These are phyloP conservation scores for Infundibulicybe gibba DNA, from an alignment of 768 basidiomycete genomes.

Conservation along the genomic window DNA sequence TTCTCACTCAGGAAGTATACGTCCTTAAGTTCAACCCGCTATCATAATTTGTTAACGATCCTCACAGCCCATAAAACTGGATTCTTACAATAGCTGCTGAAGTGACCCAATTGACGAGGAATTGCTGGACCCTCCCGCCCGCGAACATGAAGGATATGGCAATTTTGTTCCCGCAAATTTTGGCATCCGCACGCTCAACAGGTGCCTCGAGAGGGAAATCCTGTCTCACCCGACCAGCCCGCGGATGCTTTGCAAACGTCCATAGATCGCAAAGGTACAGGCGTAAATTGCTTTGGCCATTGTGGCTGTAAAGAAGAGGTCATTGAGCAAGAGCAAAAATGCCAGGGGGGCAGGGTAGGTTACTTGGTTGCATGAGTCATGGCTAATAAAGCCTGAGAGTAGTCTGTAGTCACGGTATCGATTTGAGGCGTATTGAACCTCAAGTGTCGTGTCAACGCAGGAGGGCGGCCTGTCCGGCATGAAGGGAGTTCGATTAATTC, in stretches of 20 bases:
- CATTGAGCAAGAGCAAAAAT: neutral
- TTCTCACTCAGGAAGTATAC: constrained; percentile 42
- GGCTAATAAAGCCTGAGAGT: constrained; percentile 40
- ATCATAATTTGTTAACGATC: constrained; percentile 3
- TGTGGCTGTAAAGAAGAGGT: constrained; percentile 22
- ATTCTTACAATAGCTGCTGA: constrained; percentile 40
- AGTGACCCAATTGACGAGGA: constrained; percentile 48
- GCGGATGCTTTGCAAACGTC: constrained; percentile 52
- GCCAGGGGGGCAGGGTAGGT: neutral
- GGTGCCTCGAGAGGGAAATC: constrained; percentile 35
- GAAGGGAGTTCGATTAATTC: constrained; percentile 48
- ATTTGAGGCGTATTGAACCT: constrained; percentile 39
- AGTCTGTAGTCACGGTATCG: constrained; percentile 42
- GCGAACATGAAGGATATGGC: constrained; percentile 38
- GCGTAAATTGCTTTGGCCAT: constrained; percentile 37
- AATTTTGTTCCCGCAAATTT: constrained; percentile 40
- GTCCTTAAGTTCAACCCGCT: constrained; percentile 52
- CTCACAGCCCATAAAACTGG: neutral
- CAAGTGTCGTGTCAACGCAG: constrained; percentile 40
- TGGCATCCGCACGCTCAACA: constrained; percentile 30
- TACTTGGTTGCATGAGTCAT: constrained; percentile 39
- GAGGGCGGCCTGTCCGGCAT: constrained; percentile 38
- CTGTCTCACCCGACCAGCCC: constrained; percentile 34
- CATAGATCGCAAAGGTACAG: constrained; percentile 55
- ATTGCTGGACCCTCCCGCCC: constrained; percentile 36